These are phyloP conservation scores for Abrus pulchellus DNA, from an alignment of 306 rosid species.

Conservation along the genomic window DNA sequence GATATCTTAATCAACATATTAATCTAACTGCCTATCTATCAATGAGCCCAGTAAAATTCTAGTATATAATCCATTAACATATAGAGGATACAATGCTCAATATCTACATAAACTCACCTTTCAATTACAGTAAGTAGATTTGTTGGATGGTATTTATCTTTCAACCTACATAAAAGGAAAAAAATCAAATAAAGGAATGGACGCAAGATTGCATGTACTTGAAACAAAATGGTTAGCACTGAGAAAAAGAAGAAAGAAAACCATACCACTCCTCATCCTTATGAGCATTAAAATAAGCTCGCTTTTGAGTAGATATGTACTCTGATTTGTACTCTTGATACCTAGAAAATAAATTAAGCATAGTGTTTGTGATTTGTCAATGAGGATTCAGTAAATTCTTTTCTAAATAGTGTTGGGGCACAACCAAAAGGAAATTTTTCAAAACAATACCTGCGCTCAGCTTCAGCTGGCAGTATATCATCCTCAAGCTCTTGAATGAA, in stretches of 20 bases:
- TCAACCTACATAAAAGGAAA: conserved; percentile 70
- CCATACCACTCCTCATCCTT: conserved; percentile 94
- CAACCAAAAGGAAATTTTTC: conserved; percentile 22
- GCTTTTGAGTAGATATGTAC: conserved; percentile 93
- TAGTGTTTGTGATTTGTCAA: conserved; percentile 12
- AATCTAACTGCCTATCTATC: not conserved
- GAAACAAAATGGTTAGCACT: conserved; percentile 24
- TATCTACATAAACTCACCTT: conserved; percentile 67
- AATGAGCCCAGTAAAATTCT: conserved; percentile 27
- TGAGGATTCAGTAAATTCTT: conserved; percentile 6
- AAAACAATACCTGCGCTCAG: conserved; percentile 84
- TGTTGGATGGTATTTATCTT: conserved; percentile 97
- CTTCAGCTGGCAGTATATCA: conserved; percentile 96
- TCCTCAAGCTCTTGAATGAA: conserved; percentile 99
- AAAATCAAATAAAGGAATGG: conserved; percentile 44
- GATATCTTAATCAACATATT: conserved; percentile 28
- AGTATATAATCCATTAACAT: conserved; percentile 32
- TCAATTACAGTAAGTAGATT: conserved; percentile 85
- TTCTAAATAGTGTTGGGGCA: conserved; percentile 13
- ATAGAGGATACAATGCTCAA: not conserved
- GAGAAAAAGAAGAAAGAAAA: not conserved
- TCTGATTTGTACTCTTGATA: conserved; percentile 96
- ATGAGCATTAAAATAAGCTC: conserved; percentile 87
- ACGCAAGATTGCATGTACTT: conserved; percentile 52
- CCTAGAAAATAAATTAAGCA: conserved; percentile 55